These are phyloP conservation scores for Zymoseptoria pseudotritici DNA, from an alignment of 2,329 filamentous ascomycete species.

Conservation along the genomic window DNA sequence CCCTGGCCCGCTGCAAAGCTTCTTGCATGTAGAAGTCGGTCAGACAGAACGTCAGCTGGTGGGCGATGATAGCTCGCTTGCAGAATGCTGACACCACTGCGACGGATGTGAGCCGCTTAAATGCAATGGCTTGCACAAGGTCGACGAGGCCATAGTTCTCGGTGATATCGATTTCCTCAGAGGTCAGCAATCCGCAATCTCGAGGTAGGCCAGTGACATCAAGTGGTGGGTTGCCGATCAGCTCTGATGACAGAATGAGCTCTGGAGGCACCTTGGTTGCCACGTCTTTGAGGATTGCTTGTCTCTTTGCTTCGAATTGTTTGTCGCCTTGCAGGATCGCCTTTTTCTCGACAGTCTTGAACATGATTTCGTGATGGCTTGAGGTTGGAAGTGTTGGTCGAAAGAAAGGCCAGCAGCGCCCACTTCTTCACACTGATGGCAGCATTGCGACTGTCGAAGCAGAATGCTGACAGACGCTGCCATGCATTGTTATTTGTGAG, in stretches of 20 bases:
- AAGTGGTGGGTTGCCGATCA: slow-evolving; percentile 2
- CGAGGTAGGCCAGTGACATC: slow-evolving; percentile 12
- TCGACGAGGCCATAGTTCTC: slow-evolving; percentile 11
- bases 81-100: slow-evolving; percentile 13
- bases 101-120: slow-evolving; percentile 7
- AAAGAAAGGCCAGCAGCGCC: background rate
- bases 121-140: slow-evolving; percentile 8
- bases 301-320: slow-evolving; percentile 4
- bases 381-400: background rate
- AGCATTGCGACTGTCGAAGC: background rate
- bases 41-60: slow-evolving; percentile 16
- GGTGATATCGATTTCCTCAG: slow-evolving; percentile 11
- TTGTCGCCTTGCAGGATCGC: slow-evolving; percentile 2
- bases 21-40: slow-evolving; percentile 15
- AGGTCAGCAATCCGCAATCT: slow-evolving; percentile 9
- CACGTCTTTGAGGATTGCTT: background rate
- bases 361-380: background rate
- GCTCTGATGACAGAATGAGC: background rate
- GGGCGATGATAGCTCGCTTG: slow-evolving; percentile 14
- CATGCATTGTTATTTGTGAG: background rate
- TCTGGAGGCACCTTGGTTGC: slow-evolving; percentile 1
- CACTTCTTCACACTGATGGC: background rate
- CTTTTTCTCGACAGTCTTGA: slow-evolving; percentile 1
- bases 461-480: background rate
- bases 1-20: slow-evolving; percentile 11